Evolutionary conservation across 2,329 filamentous ascomycete species (phyloP), one percentile per base, ranked within the genome.

Genomic region (Lecanicillium sp.): DNA sequence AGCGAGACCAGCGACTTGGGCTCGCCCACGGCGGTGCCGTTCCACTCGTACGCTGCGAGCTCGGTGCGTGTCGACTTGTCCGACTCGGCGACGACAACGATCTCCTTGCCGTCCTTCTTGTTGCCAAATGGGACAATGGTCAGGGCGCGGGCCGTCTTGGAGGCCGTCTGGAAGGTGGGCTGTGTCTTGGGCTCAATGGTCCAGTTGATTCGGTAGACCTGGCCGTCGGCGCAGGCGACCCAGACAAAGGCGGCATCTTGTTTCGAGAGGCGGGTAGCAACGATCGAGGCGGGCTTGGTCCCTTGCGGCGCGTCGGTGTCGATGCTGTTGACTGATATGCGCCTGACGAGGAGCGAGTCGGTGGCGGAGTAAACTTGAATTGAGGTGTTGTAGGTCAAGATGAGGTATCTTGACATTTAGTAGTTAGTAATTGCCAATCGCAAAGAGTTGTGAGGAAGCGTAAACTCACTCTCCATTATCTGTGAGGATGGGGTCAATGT

Each of bases 301-400:
- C 51, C 51, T 24, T 57, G 58, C 20, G 58, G 43, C 10, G 56
- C 54, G 5, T 60, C 55, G 24, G 57, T 45, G 40, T 64, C 62
- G 30, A 58, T 50, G 27, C 55, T 57, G 49, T 54, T 60, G 55
- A 84, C 69, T 11, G 77, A 69, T 41, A 96, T 83, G 48, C 82
- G 80, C 55, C 88, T 83, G 38, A 88, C 73, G 19, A 94, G 78
- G 42, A 94, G 78, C 2, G 93, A 97, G 47, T 89, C 90, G 54
- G 79, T 73, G 24, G 87, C 80, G 2, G 87, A 86, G 66, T 93
- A 95, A 21, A 95, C 77, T 62, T 90, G 86, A 46, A 96, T 73
- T 9, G 84, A 84, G 23, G 79, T 83, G 51, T 83, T 78, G 59
- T 88, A 87, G 26, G 84, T 79, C 48, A 95, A 65, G 49, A 96